A percentile compares a stretch with the other conserved stretches of the same genome.
phyloP scores from a whole-genome alignment of 768 basidiomycete species.

The Coprinopsis sp. region DNA sequence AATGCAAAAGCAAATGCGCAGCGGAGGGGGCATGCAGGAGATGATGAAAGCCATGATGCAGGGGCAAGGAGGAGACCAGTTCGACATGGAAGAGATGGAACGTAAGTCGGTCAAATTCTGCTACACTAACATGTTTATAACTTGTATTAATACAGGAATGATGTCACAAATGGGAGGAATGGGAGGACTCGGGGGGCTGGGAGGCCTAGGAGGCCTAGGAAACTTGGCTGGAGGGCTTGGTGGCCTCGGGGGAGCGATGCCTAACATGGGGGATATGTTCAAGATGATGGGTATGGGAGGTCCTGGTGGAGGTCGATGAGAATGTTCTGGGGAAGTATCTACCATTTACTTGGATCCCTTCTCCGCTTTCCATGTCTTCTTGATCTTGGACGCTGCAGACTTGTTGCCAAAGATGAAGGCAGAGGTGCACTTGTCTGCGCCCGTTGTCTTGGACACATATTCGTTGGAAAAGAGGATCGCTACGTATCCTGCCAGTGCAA shows the following conservation, averaged over 20 bases:
- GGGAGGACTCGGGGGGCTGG: conserved; percentile 56
- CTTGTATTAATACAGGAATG: conserved; percentile 52
- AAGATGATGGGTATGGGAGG: conserved; percentile 86
- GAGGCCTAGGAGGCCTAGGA: conserved; percentile 54
- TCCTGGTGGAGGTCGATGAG: conserved; percentile 28
- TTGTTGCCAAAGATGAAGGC: conserved; percentile 77
- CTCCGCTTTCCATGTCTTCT: conserved; percentile 51
- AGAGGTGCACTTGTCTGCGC: conserved; percentile 79
- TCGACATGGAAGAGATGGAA: conserved; percentile 95
- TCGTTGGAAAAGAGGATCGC: conserved; percentile 63
- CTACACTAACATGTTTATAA: not conserved
- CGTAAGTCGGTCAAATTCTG: conserved; percentile 40
- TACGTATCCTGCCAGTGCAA: conserved; percentile 54
- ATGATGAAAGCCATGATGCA: conserved; percentile 99
- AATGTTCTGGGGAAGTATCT: conserved; percentile 11
- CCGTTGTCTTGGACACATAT: conserved; percentile 63
- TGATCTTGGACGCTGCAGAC: conserved; percentile 55
- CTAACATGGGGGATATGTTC: conserved; percentile 73
- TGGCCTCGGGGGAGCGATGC: too few species aligned
- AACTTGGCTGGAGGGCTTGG: conserved; percentile 19
- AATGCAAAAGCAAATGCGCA: conserved; percentile 76
- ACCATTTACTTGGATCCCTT: conserved; percentile 14
- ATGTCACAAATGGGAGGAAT: conserved; percentile 84
- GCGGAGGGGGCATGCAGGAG: conserved; percentile 90
- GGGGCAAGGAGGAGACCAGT: conserved; percentile 83